phyloP scores from a whole-genome alignment of 2,329 filamentous ascomycete species.

The Exophiala sideris region DNA sequence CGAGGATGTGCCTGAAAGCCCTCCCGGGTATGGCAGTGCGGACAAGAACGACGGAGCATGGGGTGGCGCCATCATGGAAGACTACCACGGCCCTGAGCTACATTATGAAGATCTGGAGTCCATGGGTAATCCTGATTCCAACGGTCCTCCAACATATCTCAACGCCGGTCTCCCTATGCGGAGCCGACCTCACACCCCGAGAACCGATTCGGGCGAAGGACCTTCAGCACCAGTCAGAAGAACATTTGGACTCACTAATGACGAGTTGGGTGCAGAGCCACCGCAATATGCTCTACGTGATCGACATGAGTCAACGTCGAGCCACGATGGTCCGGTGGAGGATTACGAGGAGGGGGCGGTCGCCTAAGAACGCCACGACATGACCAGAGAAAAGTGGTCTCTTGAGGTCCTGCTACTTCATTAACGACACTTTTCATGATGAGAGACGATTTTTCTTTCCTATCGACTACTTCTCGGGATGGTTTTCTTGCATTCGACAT shows the following conservation, averaged over 20 bases:
- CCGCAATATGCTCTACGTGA: constrained; percentile 13
- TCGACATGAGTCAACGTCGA: constrained; percentile 3
- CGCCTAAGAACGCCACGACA: neutral
- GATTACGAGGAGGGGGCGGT: constrained; percentile 22
- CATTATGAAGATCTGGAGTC: constrained; percentile 48
- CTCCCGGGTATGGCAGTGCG: constrained; percentile 62
- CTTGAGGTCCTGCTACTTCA: too few relatives aligned
- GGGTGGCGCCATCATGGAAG: constrained; percentile 42
- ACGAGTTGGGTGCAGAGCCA: constrained; percentile 27
- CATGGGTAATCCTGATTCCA: constrained; percentile 38
- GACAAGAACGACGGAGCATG: constrained; percentile 35
- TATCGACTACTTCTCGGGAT: too few relatives aligned
- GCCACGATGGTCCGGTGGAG: constrained; percentile 5
- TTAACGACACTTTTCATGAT: too few relatives aligned
- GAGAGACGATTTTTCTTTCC: too few relatives aligned
- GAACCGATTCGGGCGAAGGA: constrained; percentile 11
- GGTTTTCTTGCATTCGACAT: too few relatives aligned
- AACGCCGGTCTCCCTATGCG: constrained; percentile 17
- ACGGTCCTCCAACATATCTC: constrained; percentile 22
- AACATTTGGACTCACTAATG: constrained; percentile 21
- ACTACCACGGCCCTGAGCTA: constrained; percentile 45
- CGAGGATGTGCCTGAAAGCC: constrained; percentile 83
- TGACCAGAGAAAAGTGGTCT: too few relatives aligned
- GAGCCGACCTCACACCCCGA: neutral
- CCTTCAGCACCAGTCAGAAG: constrained; percentile 9